Conservation (phyloP, 208 protist species). For the Leptomonas pyrrhocoris region DNA sequence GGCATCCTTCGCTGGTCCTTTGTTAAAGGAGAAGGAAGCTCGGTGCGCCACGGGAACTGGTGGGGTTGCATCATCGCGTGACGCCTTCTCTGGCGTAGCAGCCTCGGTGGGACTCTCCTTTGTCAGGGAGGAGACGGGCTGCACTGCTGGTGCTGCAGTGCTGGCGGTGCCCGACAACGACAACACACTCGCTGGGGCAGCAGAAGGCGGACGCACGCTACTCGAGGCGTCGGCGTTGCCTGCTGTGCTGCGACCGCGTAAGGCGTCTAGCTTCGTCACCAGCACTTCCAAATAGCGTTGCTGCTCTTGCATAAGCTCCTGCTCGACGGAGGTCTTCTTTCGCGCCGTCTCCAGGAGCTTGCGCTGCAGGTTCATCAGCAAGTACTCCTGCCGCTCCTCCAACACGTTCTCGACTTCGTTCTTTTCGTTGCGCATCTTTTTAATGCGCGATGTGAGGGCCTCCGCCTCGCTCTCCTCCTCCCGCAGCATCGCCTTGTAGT, state of each 20-base stretch:
- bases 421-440: slow-evolving; percentile 53
- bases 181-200: background rate
- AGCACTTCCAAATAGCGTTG: slow-evolving; percentile 72
- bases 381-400: slow-evolving; percentile 71
- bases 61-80: background rate
- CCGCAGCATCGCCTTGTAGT: slow-evolving; percentile 46
- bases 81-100: slow-evolving; percentile 2
- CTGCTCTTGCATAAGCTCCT: slow-evolving; percentile 71
- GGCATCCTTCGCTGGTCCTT: background rate
- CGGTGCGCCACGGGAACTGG: background rate
- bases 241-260: slow-evolving; percentile 28
- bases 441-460: slow-evolving; percentile 50
- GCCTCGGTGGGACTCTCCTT: background rate
- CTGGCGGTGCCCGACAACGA: background rate
- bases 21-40: background rate
- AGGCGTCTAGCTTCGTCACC: slow-evolving; percentile 29
- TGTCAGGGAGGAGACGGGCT: no score
- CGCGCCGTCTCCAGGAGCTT: slow-evolving; percentile 68
- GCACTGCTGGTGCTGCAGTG: no score
- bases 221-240: slow-evolving; percentile 19
- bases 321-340: slow-evolving; percentile 69
- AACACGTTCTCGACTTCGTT: slow-evolving; percentile 68
- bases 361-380: slow-evolving; percentile 67
- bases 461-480: slow-evolving; percentile 59
- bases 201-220: background rate